A percentile compares a stretch with the other conserved stretches of the same genome.
Conservation (phyloP, 345 rosid species). For the Eucalyptus melliodora region DNA sequence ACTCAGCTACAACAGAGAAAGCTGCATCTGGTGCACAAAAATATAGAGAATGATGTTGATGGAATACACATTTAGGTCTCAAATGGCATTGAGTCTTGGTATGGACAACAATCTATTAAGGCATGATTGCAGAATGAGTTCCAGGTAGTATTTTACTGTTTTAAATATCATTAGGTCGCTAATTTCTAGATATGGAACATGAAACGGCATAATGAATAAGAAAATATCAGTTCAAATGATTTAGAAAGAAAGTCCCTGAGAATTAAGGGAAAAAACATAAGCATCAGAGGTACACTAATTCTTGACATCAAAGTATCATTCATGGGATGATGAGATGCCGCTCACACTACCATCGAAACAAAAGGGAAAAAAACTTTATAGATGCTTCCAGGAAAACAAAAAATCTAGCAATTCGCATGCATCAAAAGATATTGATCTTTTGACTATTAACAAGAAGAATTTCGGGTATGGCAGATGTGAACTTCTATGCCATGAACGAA, state of each 20-base stretch:
- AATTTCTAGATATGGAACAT: background rate
- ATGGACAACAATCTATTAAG: background rate
- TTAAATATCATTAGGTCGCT: background rate
- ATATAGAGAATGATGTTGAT: background rate
- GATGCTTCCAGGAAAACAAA: background rate
- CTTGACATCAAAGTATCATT: background rate
- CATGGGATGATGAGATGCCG: background rate
- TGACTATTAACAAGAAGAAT: background rate
- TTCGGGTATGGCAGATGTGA: background rate
- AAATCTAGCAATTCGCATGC: background rate
- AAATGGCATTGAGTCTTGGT: background rate
- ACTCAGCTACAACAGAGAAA: background rate
- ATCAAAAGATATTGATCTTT: background rate
- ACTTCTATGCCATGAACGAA: background rate
- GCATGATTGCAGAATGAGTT: background rate
- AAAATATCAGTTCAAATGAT: background rate
- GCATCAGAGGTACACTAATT: background rate
- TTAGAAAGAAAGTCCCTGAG: background rate
- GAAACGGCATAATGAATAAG: background rate
- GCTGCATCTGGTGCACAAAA: background rate
- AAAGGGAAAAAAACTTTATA: background rate
- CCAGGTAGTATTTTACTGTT: background rate
- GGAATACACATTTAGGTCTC: background rate
- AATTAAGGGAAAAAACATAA: background rate
- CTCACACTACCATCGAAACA: background rate